Conservation (phyloP, 73 alveolate species). For the Paramecium caudatum region DNA sequence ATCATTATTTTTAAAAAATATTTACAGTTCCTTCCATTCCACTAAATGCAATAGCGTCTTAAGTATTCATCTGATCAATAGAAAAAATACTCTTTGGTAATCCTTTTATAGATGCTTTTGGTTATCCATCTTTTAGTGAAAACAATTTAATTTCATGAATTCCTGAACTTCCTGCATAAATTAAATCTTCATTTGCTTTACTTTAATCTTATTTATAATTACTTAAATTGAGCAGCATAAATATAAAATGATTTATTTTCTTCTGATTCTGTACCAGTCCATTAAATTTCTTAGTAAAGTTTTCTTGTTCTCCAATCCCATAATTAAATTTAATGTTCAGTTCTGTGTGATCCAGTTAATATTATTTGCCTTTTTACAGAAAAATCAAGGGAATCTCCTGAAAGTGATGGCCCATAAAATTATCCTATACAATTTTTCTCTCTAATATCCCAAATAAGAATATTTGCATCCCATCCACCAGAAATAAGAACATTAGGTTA, state of each 20-base stretch:
- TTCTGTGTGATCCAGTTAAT: constrained; percentile 85
- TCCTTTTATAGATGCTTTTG: constrained; percentile 42
- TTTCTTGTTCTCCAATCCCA: constrained; percentile 83
- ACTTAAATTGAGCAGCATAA: constrained; percentile 73
- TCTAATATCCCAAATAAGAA: constrained; percentile 94
- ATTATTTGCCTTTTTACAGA: constrained; percentile 55
- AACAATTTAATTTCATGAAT: constrained; percentile 71
- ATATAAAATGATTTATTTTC: constrained; percentile 57
- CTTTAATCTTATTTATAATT: neutral
- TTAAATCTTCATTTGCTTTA: constrained; percentile 63
- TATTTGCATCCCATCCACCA: constrained; percentile 99
- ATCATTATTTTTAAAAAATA: constrained; percentile 52
- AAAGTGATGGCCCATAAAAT: constrained; percentile 95
- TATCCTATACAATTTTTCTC: constrained; percentile 85
- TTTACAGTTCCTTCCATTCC: constrained; percentile 87
- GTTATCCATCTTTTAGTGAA: constrained; percentile 38
- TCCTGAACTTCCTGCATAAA: constrained; percentile 79
- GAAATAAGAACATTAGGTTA: constrained; percentile 87
- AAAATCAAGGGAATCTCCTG: constrained; percentile 96
- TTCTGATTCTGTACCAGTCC: constrained; percentile 74
- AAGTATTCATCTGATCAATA: constrained; percentile 82
- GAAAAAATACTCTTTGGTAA: constrained; percentile 78
- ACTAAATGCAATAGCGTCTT: constrained; percentile 87
- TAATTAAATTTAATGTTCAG: constrained; percentile 80
- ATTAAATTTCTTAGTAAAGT: constrained; percentile 77